Evolutionary conservation across 129 eudicot genomes (phyloP).

Genomic region (Tagetes patula): DNA sequence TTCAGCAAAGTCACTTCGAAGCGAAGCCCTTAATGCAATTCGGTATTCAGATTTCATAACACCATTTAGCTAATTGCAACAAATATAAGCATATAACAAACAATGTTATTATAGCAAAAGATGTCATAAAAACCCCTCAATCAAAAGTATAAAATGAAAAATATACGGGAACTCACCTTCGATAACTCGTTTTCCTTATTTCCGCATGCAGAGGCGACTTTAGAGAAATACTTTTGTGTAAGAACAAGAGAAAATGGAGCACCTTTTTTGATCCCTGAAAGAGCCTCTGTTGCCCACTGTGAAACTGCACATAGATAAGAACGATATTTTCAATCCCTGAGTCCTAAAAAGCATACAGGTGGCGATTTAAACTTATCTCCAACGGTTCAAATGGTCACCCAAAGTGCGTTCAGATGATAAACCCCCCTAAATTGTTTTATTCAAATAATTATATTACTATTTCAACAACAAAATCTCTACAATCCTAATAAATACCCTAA

Average conservation of each 20-base stretch:
- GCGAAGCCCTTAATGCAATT: constrained; percentile 76
- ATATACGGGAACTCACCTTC: constrained; percentile 42
- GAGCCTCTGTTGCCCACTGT: constrained; percentile 93
- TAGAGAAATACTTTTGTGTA: constrained; percentile 68
- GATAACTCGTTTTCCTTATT: constrained; percentile 54
- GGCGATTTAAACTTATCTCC: neutral
- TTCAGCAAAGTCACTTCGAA: constrained; percentile 82
- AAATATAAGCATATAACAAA: constrained; percentile 19
- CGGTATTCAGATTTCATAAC: constrained; percentile 96
- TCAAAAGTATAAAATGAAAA: neutral
- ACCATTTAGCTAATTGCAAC: constrained; percentile 54
- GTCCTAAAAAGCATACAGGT: constrained; percentile 7
- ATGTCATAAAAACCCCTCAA: neutral
- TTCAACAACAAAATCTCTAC: neutral
- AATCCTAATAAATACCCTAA: constrained; percentile 3
- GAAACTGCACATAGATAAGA: constrained; percentile 63
- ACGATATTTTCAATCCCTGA: neutral
- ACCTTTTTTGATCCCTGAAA: constrained; percentile 75
- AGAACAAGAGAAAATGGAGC: constrained; percentile 87
- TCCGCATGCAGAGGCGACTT: constrained; percentile 64
- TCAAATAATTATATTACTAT: neutral
- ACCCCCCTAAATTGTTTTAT: neutral
- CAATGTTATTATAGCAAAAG: neutral
- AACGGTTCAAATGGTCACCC: neutral
- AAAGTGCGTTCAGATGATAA: constrained; percentile 4